Percentiles rank a stretch among this genome's conserved stretches.
Evolutionary conservation across 1,284 basidiomycete genomes (phyloP).

Genomic region (Malassezia equina): DNA sequence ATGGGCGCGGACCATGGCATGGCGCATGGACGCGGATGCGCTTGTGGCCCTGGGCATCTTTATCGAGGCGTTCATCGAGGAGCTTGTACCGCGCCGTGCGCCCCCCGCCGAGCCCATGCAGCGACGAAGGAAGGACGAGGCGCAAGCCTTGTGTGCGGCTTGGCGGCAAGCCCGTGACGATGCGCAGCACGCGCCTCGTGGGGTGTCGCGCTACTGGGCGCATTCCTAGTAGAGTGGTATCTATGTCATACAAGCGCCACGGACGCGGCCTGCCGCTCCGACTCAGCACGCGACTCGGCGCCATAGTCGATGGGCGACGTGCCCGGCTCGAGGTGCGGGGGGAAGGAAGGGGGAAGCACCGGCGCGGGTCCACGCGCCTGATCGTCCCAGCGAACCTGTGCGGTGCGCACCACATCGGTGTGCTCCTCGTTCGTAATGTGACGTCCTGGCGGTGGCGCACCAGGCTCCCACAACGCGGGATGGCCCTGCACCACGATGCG

Average conservation of each 20-base stretch:
- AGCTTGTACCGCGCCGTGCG: neutral
- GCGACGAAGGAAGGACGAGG: neutral
- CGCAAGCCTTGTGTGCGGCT: neutral
- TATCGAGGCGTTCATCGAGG: neutral
- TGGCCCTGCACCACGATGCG: slow-evolving; percentile 22
- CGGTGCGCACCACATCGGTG: neutral
- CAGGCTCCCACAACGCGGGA: neutral
- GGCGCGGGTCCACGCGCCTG: slow-evolving; percentile 1
- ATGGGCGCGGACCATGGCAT: neutral
- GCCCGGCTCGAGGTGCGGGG: slow-evolving; percentile 1
- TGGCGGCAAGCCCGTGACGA: no score
- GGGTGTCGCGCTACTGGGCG: neutral
- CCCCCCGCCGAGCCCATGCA: neutral
- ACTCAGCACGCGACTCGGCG: neutral
- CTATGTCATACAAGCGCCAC: neutral
- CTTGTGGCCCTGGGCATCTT: slow-evolving; percentile 8
- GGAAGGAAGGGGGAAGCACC: neutral
- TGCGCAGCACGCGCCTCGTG: neutral
- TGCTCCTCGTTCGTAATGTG: neutral
- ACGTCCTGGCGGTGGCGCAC: neutral
- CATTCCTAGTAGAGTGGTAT: neutral
- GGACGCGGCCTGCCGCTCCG: neutral
- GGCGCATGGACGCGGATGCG: slow-evolving; percentile 5
- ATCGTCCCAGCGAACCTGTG: neutral
- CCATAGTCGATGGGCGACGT: slow-evolving; percentile 8